Percentiles rank a stretch among this genome's conserved stretches.
These are phyloP conservation scores for Phyllachora maydis DNA, from an alignment of 2,329 filamentous ascomycete species.

Conservation along the genomic window DNA sequence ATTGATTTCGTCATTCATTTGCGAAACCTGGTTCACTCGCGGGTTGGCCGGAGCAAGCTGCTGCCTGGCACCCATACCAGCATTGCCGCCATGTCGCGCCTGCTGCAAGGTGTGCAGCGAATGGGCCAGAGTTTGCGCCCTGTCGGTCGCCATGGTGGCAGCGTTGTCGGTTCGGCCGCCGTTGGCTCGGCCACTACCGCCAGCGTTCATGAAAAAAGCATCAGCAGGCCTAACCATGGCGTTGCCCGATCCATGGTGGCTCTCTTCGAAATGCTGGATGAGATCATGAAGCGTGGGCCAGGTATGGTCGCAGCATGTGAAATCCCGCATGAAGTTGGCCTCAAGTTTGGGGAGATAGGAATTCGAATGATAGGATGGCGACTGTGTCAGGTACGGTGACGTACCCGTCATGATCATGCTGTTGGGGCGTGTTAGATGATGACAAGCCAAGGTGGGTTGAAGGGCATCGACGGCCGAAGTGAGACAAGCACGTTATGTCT, in stretches of 20 bases:
- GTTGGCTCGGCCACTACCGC: slow-evolving; percentile 4
- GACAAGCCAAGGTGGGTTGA: slow-evolving; percentile 2
- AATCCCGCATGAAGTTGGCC: slow-evolving; percentile 94
- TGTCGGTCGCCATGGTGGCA: slow-evolving; percentile 5
- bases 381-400: slow-evolving; percentile 70
- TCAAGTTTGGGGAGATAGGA: slow-evolving; percentile 94
- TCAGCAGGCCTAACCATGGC: slow-evolving; percentile 17
- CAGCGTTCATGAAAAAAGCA: slow-evolving; percentile 4
- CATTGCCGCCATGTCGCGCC: slow-evolving; percentile 11
- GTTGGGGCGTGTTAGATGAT: too few relatives aligned
- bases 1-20: slow-evolving; percentile 50
- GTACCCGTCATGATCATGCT: slow-evolving; percentile 93
- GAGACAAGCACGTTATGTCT: too few relatives aligned
- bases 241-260: slow-evolving; percentile 53
- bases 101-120: slow-evolving; percentile 7
- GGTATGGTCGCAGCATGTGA: slow-evolving; percentile 80
- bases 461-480: slow-evolving; percentile 1
- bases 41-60: slow-evolving; percentile 10
- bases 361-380: slow-evolving; percentile 90
- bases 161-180: slow-evolving; percentile 7
- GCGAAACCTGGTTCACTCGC: slow-evolving; percentile 12
- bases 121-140: too few relatives aligned
- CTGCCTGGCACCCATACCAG: slow-evolving; percentile 21
- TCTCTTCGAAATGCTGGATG: slow-evolving; percentile 90
- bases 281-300: slow-evolving; percentile 86